These are phyloP conservation scores for Tulasnella sp. DNA, from an alignment of 768 basidiomycete species.

Conservation along the genomic window DNA sequence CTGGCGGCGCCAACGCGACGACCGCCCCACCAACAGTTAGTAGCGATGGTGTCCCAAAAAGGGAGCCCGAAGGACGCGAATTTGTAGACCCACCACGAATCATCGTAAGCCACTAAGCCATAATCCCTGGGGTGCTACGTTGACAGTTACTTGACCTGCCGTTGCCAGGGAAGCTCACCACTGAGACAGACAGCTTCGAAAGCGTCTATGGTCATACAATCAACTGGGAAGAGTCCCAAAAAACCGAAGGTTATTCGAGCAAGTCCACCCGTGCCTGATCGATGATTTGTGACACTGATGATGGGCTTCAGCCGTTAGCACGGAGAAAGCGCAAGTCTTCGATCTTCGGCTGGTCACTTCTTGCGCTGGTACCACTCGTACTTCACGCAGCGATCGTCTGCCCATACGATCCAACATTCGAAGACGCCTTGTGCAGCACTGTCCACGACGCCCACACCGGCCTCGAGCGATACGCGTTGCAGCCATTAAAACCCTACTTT, in stretches of 20 bases:
- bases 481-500: constrained; percentile 3
- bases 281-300: neutral
- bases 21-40: neutral
- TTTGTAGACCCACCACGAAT: constrained; percentile 11
- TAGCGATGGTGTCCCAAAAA: neutral
- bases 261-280: neutral
- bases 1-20: neutral
- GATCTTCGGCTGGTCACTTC: too few species aligned
- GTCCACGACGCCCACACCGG: neutral
- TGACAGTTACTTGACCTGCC: neutral
- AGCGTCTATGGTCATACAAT: neutral
- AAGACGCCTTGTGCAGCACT: neutral
- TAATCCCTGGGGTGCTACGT: neutral
- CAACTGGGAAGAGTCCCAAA: neutral
- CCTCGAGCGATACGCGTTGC: neutral
- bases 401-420: neutral
- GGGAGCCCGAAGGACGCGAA: constrained; percentile 1
- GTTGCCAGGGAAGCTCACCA: constrained; percentile 3
- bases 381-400: neutral
- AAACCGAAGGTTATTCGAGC: neutral
- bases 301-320: neutral
- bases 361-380: too few species aligned
- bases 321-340: neutral
- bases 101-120: constrained; percentile 1
- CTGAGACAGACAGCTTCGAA: constrained; percentile 6